Conservation (phyloP, 73 alveolate species). For the Paramecium octaurelia region DNA sequence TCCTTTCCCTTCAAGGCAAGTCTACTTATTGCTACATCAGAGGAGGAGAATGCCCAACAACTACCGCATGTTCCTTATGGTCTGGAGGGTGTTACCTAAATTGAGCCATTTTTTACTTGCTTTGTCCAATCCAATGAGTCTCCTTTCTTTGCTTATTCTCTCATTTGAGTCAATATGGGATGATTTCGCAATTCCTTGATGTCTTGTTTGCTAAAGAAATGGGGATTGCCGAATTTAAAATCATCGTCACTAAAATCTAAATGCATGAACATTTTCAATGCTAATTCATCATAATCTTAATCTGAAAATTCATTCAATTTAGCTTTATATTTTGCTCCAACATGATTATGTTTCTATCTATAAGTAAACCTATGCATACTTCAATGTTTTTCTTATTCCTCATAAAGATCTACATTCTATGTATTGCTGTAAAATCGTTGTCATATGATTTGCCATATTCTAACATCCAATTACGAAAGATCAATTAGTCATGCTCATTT, state of each 20-base stretch:
- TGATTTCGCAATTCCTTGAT: background rate
- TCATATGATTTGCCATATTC: background rate
- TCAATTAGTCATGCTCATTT: background rate
- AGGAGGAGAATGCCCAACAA: slow-evolving; percentile 42
- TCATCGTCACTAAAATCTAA: background rate
- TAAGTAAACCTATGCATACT: background rate
- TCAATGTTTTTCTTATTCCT: slow-evolving; percentile 4
- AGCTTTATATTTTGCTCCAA: background rate
- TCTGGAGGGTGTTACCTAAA: background rate
- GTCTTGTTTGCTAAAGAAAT: background rate
- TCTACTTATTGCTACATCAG: slow-evolving; percentile 22
- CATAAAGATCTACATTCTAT: slow-evolving; percentile 6
- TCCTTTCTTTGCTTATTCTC: slow-evolving; percentile 31
- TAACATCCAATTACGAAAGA: slow-evolving; percentile 30
- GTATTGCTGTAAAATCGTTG: slow-evolving; percentile 28
- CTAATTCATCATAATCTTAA: background rate
- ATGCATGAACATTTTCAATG: background rate
- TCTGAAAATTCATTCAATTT: slow-evolving; percentile 13
- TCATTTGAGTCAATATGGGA: background rate
- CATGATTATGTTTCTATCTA: background rate
- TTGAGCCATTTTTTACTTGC: background rate
- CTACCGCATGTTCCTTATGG: slow-evolving; percentile 27
- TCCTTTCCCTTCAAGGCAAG: background rate
- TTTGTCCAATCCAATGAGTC: slow-evolving; percentile 1
- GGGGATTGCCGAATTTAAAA: background rate